Conservation (phyloP, 345 rosid genomes). For the Hirschfeldia incana region DNA sequence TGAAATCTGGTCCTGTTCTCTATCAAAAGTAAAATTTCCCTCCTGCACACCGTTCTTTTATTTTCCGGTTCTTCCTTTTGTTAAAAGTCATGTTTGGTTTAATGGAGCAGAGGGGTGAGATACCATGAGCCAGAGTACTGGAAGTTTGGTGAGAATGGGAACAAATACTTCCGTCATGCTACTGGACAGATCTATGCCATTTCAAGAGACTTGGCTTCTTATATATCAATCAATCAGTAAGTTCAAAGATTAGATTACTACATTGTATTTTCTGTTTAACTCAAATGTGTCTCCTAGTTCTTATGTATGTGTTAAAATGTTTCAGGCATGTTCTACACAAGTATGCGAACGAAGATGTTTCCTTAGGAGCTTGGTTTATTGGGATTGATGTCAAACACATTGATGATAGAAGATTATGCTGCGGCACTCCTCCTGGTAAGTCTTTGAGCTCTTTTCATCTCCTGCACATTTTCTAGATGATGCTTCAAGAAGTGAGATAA, state of each 20-base stretch:
- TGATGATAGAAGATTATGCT: conserved; percentile 91
- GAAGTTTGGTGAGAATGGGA: conserved; percentile 92
- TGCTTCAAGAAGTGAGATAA: neutral
- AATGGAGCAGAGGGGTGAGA: conserved; percentile 78
- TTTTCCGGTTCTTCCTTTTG: neutral
- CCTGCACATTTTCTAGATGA: neutral
- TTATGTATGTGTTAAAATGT: conserved; percentile 19
- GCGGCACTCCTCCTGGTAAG: conserved; percentile 99
- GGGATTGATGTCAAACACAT: conserved; percentile 92
- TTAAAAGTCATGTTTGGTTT: conserved; percentile 18
- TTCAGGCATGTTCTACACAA: conserved; percentile 90
- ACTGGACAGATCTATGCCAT: conserved; percentile 94
- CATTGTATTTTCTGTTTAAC: neutral
- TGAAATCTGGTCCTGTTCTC: conserved; percentile 98
- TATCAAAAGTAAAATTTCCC: conserved; percentile 59
- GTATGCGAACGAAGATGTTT: conserved; percentile 96
- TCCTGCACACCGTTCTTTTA: neutral
- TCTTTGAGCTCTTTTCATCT: neutral
- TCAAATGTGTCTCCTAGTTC: neutral
- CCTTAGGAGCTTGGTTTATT: conserved; percentile 96
- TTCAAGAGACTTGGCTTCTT: conserved; percentile 91
- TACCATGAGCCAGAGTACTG: conserved; percentile 97
- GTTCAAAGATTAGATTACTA: conserved; percentile 31
- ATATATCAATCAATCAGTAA: conserved; percentile 93
- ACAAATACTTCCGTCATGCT: conserved; percentile 95